Evolutionary conservation across 352 stramenopile genomes (phyloP).

Genomic region (Pythium biforme): DNA sequence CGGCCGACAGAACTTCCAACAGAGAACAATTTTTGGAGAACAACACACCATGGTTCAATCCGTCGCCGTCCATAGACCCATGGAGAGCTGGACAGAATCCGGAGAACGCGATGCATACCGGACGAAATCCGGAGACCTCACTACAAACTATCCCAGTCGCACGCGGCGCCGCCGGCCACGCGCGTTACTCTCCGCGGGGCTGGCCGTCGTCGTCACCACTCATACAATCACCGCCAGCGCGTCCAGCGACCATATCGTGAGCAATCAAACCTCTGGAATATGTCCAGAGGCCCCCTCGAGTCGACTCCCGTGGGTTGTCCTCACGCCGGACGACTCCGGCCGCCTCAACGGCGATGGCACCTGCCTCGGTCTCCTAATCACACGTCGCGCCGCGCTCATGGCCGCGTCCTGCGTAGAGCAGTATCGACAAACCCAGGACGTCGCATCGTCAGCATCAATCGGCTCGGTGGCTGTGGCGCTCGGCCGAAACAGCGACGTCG

Average conservation of each 20-base stretch:
- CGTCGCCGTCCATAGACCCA: no score
- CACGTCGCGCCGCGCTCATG: slow-evolving; percentile 15
- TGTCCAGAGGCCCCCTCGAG: background rate
- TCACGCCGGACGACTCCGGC: background rate
- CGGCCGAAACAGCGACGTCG: background rate
- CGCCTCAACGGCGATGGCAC: background rate
- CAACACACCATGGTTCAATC: background rate
- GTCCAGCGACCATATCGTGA: background rate
- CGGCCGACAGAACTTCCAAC: background rate
- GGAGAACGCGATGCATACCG: background rate
- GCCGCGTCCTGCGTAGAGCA: slow-evolving; percentile 16
- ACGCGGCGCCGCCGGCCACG: slow-evolving; percentile 1
- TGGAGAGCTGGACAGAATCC: background rate
- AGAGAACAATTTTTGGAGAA: background rate
- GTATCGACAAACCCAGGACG: background rate
- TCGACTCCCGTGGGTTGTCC: slow-evolving; percentile 22
- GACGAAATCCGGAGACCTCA: slow-evolving; percentile 12
- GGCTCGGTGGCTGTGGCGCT: slow-evolving; percentile 1
- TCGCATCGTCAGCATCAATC: background rate
- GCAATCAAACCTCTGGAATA: slow-evolving; percentile 6
- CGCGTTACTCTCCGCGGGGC: background rate
- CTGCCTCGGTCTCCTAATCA: slow-evolving; percentile 22
- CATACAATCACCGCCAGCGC: background rate
- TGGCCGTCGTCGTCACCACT: background rate
- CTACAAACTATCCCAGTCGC: background rate